Evolutionary conservation across 2,329 filamentous ascomycete genomes (phyloP), one percentile per base, ranked within the genome.

Genomic region (Botrytis deweyae): DNA sequence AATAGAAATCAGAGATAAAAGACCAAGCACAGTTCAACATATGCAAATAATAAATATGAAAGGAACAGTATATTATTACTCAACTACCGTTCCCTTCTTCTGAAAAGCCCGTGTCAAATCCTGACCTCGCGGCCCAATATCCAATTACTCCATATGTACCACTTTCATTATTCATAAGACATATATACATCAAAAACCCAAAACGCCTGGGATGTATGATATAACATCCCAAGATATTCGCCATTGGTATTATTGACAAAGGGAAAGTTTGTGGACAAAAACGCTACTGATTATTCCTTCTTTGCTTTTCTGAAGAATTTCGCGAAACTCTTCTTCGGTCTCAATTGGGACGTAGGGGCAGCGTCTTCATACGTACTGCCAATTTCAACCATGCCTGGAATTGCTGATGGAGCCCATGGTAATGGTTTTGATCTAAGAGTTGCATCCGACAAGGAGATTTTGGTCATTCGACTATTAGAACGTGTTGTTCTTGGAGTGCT

Each of bases 301-400:
- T 9, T 72, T 2, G 61, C 29, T 40, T 61, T 67, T 25, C 44
- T 46, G 4, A 72, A 74, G 20, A 74, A 74, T 25, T 63, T 62
- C 6, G 40, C 49, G 40, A 74, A 67, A 33, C 68, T 68, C 40
- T 72, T 74, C 55, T 74, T 72, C 2, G 70, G 1, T 18, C 55
- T 61, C 33, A 72, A 16, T 42, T 59, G 49, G 8, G 29, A 58
- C 44, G 8, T 63, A 33, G 68, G 29, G 12, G 25, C 44, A 14
- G 14, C 3, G 12, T 68, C n/a, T 52, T 61, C 58, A 16, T 9
- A n/a, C n/a, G 58, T 52, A n/a, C 38, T 58, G 36, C 69, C 73
- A 6, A 74, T 73, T 12, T 74, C 73, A 12, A 69, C 64, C n/a
- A 69, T 36, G 29, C 73, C 70, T 2, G 63, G 52, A 25, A 74